Conservation (phyloP, 1,284 basidiomycete genomes). For the Trichosporon coremiiforme region DNA sequence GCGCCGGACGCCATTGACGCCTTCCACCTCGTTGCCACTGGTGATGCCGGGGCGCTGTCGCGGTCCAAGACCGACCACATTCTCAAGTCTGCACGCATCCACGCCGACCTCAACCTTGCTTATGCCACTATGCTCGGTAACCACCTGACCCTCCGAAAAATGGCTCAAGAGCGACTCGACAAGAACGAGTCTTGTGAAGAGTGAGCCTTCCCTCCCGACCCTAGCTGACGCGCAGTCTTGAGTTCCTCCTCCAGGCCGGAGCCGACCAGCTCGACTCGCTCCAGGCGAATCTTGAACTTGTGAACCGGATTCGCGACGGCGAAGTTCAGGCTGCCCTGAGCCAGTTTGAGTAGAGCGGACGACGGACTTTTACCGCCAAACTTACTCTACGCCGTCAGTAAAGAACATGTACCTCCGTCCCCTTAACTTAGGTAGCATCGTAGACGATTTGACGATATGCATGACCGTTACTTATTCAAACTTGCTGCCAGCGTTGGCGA, state of each 20-base stretch:
- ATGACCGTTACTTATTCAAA: not conserved
- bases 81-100: slow-evolving; percentile 15
- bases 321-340: slow-evolving; percentile 7
- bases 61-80: slow-evolving; percentile 18
- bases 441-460: slow-evolving; percentile 1
- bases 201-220: not conserved
- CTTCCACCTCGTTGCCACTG: slow-evolving; percentile 15
- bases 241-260: slow-evolving; percentile 11
- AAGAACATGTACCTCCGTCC: not conserved
- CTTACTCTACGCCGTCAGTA: not conserved
- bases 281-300: slow-evolving; percentile 11
- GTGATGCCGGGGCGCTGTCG: slow-evolving; percentile 1
- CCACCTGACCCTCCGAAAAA: slow-evolving; percentile 13
- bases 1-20: slow-evolving; percentile 11
- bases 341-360: not conserved
- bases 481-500: not conserved
- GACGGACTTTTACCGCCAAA: not conserved
- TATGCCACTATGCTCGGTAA: slow-evolving; percentile 13
- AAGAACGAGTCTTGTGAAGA: slow-evolving; percentile 11
- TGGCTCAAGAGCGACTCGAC: slow-evolving; percentile 16
- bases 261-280: slow-evolving; percentile 11
- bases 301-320: not conserved
- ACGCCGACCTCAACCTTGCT: slow-evolving; percentile 17
- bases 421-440: not conserved
- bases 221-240: not conserved